Conservation (phyloP, 2,329 filamentous ascomycete genomes). For the Pseudovirgaria hyperparasitica region DNA sequence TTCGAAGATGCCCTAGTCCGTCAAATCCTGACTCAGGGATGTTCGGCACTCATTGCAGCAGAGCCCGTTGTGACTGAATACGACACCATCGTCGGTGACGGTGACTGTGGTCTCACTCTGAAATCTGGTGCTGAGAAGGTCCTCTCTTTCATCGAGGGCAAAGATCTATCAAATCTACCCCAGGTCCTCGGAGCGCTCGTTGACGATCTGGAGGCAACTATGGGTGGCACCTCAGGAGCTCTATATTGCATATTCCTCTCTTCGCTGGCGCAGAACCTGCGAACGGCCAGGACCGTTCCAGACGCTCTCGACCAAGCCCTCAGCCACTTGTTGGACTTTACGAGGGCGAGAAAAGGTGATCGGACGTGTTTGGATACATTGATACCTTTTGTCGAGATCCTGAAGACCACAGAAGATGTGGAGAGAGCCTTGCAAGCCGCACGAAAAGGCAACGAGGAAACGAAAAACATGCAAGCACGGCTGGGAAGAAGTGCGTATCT, state of each 20-base stretch:
- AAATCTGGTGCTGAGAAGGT: constrained; percentile 45
- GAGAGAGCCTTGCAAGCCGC: constrained; percentile 60
- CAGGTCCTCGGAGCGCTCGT: constrained; percentile 43
- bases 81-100: constrained; percentile 70
- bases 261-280: constrained; percentile 38
- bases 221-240: constrained; percentile 58
- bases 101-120: constrained; percentile 58
- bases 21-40: constrained; percentile 14
- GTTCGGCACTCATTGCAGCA: constrained; percentile 33
- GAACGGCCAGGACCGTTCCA: constrained; percentile 36
- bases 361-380: constrained; percentile 79
- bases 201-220: constrained; percentile 46
- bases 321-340: constrained; percentile 44
- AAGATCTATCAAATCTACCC: constrained; percentile 33
- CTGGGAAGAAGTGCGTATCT: constrained; percentile 69
- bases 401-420: constrained; percentile 46
- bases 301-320: constrained; percentile 25
- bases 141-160: constrained; percentile 16
- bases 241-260: constrained; percentile 76
- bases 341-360: constrained; percentile 70
- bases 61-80: constrained; percentile 49
- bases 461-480: constrained; percentile 76
- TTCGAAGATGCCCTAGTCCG: constrained; percentile 17
- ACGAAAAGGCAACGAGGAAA: constrained; percentile 58
- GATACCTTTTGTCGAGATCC: constrained; percentile 63